Evolutionary conservation across 2,329 filamentous ascomycete genomes (phyloP), one percentile per base, ranked within the genome.

Genomic region (Xylariaceae sp.): DNA sequence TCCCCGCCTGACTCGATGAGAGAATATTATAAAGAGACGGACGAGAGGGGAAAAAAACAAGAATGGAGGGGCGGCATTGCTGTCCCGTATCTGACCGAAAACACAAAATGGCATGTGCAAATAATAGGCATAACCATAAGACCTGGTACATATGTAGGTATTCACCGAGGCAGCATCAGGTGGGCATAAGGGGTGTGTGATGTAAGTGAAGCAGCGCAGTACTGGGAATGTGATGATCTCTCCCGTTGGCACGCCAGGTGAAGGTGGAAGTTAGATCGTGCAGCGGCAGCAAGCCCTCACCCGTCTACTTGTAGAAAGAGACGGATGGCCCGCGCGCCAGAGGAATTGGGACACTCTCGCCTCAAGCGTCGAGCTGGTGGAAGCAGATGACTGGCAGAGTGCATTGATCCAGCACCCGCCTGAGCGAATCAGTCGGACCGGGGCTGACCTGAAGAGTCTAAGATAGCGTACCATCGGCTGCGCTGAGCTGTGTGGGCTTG

Each of bases 111-210:
- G 36, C 50, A 57, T 50, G 54, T 37, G 50, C 30, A 27, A 50
- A 39, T 39, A 15, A n/a, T 24, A 33, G 9, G 20, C 26, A 13
- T n/a, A n/a, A n/a, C n/a, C n/a, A n/a, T n/a, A n/a, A n/a, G n/a
- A n/a, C n/a, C n/a, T n/a, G n/a, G n/a, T n/a, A n/a, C n/a, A n/a
- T n/a, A n/a, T n/a, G n/a, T n/a, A n/a, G n/a, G n/a, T n/a, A n/a
- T 53, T 58, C 56, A 58, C 56, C 56, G 56, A 58, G 56, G 48
- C 35, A 55, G 48, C 33, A 45, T 43, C 50, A 53, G 54, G 55
- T 51, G 55, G 54, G 39, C 51, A 57, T 40, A 32, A 39, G 32
- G 37, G 36, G 41, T 20, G 43, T 35, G 40, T 35, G 26, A 42
- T 35, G 29, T 43, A 52, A 42, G 42, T 48, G 47, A 50, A 54